These are phyloP conservation scores for Sherardia arvensis DNA, from an alignment of 257 asterid genomes.

Conservation along the genomic window DNA sequence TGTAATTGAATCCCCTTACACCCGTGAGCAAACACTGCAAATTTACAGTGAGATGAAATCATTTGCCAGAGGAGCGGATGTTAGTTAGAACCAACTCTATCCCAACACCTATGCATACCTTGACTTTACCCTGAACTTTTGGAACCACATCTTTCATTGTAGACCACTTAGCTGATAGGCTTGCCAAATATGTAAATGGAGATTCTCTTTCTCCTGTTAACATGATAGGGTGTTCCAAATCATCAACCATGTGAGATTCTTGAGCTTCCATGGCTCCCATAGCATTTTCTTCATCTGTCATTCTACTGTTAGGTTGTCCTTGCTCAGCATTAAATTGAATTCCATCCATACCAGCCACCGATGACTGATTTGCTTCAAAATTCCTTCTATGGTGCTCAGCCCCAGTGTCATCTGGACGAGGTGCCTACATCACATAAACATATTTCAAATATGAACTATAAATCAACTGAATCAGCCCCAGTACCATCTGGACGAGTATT, in stretches of 20 bases:
- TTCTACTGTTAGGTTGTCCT: constrained; percentile 9
- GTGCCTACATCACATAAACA: constrained; percentile 19
- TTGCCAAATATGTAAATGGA: constrained; percentile 89
- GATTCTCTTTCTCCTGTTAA: constrained; percentile 42
- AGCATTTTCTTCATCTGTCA: constrained; percentile 10
- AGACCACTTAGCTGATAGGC: constrained; percentile 53
- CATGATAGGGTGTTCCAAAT: constrained; percentile 34
- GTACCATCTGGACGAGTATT: background rate
- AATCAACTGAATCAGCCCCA: background rate
- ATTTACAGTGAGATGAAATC: constrained; percentile 9
- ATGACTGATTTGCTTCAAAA: constrained; percentile 11
- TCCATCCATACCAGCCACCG: constrained; percentile 9
- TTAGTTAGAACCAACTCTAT: background rate
- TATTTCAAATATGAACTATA: background rate
- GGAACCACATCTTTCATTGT: constrained; percentile 30
- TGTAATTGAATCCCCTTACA: constrained; percentile 70
- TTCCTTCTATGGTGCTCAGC: constrained; percentile 23
- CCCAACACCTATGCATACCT: constrained; percentile 31
- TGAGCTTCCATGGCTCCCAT: constrained; percentile 32
- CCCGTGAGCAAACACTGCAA: constrained; percentile 76
- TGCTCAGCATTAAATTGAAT: constrained; percentile 10
- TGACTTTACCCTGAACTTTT: constrained; percentile 64
- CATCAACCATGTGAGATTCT: constrained; percentile 40
- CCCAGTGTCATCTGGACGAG: constrained; percentile 23
- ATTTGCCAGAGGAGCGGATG: constrained; percentile 2